Conservation (phyloP, 2,329 filamentous ascomycete species). For the Penicillium italicum region DNA sequence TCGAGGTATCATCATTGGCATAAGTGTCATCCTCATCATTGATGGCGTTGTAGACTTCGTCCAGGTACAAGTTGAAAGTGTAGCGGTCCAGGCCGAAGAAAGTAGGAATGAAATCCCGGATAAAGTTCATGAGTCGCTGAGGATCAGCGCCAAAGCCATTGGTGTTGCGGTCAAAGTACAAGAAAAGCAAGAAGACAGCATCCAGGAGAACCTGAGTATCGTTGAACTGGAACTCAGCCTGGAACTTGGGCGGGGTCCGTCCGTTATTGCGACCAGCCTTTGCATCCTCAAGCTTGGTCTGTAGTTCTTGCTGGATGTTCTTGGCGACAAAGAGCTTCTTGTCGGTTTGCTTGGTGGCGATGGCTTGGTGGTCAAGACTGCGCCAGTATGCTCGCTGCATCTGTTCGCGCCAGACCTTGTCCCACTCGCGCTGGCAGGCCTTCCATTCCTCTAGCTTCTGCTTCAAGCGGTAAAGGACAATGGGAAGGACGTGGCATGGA, state of each 20-base stretch:
- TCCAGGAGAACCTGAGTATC: slow-evolving; percentile 64
- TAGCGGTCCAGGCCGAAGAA: slow-evolving; percentile 76
- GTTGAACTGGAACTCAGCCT: slow-evolving; percentile 71
- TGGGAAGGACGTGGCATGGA: slow-evolving; percentile 82
- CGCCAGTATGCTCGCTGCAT: slow-evolving; percentile 93
- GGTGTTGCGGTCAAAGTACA: slow-evolving; percentile 47
- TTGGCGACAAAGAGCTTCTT: slow-evolving; percentile 90
- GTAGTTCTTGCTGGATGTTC: slow-evolving; percentile 83
- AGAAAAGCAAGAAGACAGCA: slow-evolving; percentile 47
- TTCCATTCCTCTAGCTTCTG: slow-evolving; percentile 98
- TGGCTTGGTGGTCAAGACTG: slow-evolving; percentile 94
- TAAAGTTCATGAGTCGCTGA: slow-evolving; percentile 69
- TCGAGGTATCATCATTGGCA: slow-evolving; percentile 70
- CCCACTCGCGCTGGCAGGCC: slow-evolving; percentile 94
- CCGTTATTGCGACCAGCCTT: slow-evolving; percentile 65
- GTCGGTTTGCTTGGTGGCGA: slow-evolving; percentile 80
- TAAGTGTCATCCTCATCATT: slow-evolving; percentile 76
- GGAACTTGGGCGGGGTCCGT: slow-evolving; percentile 61
- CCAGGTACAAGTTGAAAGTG: slow-evolving; percentile 62
- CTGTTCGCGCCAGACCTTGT: slow-evolving; percentile 97
- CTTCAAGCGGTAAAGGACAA: slow-evolving; percentile 84
- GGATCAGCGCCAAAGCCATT: slow-evolving; percentile 60
- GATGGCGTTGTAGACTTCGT: slow-evolving; percentile 65
- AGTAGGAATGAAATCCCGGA: slow-evolving; percentile 69
- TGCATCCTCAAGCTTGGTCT: slow-evolving; percentile 88